phyloP scores from a whole-genome alignment of 2,329 filamentous ascomycete genomes.

The Aspergillus ochraceus region DNA sequence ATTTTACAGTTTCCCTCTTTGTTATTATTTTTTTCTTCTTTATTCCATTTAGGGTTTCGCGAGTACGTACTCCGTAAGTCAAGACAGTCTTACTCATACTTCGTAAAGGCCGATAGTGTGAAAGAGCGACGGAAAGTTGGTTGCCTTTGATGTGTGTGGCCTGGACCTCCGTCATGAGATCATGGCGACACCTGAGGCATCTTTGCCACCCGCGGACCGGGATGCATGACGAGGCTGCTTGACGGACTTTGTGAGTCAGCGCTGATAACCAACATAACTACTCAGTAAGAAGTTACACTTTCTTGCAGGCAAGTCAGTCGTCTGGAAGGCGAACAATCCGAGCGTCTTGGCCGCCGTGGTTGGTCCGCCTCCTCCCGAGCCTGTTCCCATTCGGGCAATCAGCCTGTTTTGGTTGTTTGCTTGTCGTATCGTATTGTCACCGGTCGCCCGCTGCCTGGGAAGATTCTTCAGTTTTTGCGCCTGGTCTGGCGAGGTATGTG shows the following conservation, averaged over 20 bases:
- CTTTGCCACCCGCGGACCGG: background rate
- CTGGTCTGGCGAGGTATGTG: no score
- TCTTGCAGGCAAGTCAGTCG: background rate
- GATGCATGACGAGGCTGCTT: background rate
- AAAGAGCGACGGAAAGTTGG: background rate
- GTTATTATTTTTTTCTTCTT: no score
- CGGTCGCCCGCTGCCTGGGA: background rate
- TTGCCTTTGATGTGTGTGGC: background rate
- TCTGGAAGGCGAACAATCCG: background rate
- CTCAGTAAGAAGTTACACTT: no score
- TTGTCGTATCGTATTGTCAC: background rate
- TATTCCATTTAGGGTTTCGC: no score
- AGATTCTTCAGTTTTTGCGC: no score
- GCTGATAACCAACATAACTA: no score
- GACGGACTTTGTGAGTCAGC: background rate
- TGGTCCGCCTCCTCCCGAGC: conserved; percentile 2
- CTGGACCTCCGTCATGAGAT: background rate
- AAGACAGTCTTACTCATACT: no score
- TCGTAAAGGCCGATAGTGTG: no score
- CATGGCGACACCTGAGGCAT: background rate
- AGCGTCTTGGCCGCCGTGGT: background rate
- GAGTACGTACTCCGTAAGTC: no score
- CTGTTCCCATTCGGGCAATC: conserved; percentile 4
- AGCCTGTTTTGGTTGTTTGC: background rate
- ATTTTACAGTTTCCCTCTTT: no score